A percentile compares a stretch with the other conserved stretches of the same genome.
Conservation (phyloP, 225 moss, liverwort and hornwort genomes). For the Sphagnum contortum region DNA sequence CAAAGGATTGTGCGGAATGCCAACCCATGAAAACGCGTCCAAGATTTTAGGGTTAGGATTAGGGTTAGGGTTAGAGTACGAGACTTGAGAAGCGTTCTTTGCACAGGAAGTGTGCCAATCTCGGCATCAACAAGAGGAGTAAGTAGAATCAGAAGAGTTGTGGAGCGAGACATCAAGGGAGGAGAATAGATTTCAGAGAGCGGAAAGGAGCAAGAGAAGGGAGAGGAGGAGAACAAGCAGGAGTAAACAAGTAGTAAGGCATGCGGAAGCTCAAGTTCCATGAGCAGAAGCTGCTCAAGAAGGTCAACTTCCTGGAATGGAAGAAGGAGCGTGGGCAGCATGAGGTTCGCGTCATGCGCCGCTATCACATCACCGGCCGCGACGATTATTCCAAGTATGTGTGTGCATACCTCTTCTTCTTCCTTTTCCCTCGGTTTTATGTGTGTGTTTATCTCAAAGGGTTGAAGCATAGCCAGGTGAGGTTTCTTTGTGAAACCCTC, state of each 20-base stretch:
- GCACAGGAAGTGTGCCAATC: no score
- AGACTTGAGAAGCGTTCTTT: no score
- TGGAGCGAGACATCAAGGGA: no score
- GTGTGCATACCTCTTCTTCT: not conserved
- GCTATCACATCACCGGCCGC: slow-evolving; percentile 83
- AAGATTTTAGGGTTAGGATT: no score
- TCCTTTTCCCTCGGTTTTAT: not conserved
- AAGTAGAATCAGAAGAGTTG: no score
- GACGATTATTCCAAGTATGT: slow-evolving; percentile 77
- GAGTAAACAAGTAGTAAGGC: not conserved
- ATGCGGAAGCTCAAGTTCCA: slow-evolving; percentile 99
- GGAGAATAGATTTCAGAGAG: no score
- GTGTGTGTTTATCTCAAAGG: not conserved
- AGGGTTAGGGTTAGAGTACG: no score
- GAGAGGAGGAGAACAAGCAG: not conserved
- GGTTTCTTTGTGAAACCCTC: no score
- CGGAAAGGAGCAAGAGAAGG: not conserved
- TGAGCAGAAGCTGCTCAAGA: slow-evolving; percentile 92
- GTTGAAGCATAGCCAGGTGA: not conserved
- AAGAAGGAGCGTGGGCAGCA: slow-evolving; percentile 77
- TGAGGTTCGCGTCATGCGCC: slow-evolving; percentile 83
- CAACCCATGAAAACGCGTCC: no score
- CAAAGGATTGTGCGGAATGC: no score
- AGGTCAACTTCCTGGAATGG: slow-evolving; percentile 99
- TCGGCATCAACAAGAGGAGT: no score